Percentiles rank a stretch among this genome's conserved stretches.
phyloP scores from a whole-genome alignment of 2,329 filamentous ascomycete species.

The Penicillium hordei region DNA sequence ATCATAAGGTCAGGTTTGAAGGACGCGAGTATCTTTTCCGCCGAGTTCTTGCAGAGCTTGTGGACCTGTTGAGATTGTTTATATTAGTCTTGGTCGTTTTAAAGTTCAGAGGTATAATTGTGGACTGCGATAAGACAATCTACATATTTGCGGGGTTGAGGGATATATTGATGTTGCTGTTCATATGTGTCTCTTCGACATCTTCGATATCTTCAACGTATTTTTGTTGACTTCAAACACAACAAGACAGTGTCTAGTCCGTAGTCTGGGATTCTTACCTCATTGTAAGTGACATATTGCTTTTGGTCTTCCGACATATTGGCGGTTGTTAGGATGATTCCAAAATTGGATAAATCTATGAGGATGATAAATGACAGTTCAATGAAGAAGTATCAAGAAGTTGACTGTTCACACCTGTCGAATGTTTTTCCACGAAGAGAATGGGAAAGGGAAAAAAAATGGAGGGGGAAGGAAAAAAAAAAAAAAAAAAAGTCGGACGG shows the following conservation, averaged over 20 bases:
- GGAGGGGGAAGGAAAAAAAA: conserved; percentile 4
- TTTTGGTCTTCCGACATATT: conserved; percentile 71
- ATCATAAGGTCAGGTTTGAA: conserved; percentile 88
- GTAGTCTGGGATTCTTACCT: conserved; percentile 57
- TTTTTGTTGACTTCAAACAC: background rate
- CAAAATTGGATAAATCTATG: background rate
- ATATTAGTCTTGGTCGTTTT: conserved; percentile 11
- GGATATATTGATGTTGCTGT: background rate
- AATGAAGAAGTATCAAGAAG: background rate
- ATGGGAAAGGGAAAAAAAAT: background rate
- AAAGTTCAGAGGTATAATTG: conserved; percentile 1
- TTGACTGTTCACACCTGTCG: background rate
- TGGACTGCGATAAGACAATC: conserved; percentile 8
- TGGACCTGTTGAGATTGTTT: conserved; percentile 66
- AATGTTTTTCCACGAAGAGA: background rate
- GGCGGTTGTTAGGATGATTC: conserved; percentile 10
- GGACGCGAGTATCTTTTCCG: conserved; percentile 69
- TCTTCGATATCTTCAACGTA: background rate
- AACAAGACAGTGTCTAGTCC: background rate
- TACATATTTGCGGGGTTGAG: conserved; percentile 8
- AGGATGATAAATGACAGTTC: background rate
- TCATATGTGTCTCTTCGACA: background rate
- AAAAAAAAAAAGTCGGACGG: conserved; percentile 16
- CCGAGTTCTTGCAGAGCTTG: conserved; percentile 90
- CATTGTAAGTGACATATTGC: conserved; percentile 87